These are phyloP conservation scores for Proteromonas lacertae DNA, from an alignment of 352 stramenopile species.

Conservation along the genomic window DNA sequence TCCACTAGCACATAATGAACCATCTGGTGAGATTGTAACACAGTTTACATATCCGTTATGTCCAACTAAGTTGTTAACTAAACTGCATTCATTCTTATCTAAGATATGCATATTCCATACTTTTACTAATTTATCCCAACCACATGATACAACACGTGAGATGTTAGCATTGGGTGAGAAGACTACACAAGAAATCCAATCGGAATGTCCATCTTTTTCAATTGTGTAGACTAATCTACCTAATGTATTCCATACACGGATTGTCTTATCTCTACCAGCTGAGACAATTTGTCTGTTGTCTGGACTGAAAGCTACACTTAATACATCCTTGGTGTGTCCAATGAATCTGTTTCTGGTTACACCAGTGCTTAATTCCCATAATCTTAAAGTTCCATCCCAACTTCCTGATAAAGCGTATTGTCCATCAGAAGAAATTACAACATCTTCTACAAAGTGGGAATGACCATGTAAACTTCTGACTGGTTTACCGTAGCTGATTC, in stretches of 20 bases:
- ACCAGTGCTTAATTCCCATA: conserved; percentile 97
- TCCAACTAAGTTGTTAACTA: conserved; percentile 91
- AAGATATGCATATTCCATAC: conserved; percentile 60
- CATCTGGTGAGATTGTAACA: conserved; percentile 94
- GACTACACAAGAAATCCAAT: conserved; percentile 97
- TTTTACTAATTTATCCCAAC: conserved; percentile 99
- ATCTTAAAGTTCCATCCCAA: conserved; percentile 90
- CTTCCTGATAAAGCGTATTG: conserved; percentile 91
- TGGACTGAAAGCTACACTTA: conserved; percentile 91
- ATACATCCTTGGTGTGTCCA: conserved; percentile 95
- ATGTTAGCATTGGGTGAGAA: conserved; percentile 72
- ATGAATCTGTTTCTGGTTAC: conserved; percentile 93
- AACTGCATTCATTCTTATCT: conserved; percentile 7
- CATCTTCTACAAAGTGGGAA: conserved; percentile 96
- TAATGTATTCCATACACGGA: conserved; percentile 99
- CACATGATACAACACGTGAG: conserved; percentile 86
- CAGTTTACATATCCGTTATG: conserved; percentile 83
- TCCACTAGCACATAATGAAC: conserved; percentile 87
- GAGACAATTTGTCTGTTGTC: conserved; percentile 98
- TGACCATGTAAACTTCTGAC: conserved; percentile 79
- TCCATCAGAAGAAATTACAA: conserved; percentile 93
- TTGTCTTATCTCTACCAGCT: conserved; percentile 88
- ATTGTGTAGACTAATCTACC: conserved; percentile 97
- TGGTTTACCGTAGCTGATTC: conserved; percentile 66
- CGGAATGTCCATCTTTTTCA: conserved; percentile 81